phyloP scores from a whole-genome alignment of 768 basidiomycete species.

The Obba rivulosa region DNA sequence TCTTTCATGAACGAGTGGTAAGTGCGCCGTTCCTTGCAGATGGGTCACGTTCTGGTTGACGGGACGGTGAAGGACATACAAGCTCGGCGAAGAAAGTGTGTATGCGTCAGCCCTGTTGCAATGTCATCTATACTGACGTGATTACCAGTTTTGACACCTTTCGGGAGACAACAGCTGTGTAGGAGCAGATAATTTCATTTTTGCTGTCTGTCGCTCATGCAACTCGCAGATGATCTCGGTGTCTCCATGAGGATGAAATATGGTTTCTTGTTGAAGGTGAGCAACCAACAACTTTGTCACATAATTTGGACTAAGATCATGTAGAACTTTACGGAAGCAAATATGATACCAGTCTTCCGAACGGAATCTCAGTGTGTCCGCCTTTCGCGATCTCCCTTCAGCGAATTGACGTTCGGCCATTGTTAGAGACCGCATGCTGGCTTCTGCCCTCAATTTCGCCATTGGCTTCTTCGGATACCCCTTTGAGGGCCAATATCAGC shows the following conservation, averaged over 20 bases:
- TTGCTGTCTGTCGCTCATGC: background rate
- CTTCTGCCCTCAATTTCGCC: conserved; percentile 48
- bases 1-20: conserved; percentile 82
- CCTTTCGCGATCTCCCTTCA: too few relatives aligned
- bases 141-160: conserved; percentile 73
- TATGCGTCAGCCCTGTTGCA: background rate
- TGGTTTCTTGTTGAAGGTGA: conserved; percentile 34
- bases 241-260: conserved; percentile 40
- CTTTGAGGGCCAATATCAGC: conserved; percentile 37
- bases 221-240: conserved; percentile 32
- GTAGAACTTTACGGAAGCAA: conserved; percentile 34
- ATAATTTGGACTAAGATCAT: conserved; percentile 18
- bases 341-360: conserved; percentile 43
- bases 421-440: conserved; percentile 42
- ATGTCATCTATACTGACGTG: background rate
- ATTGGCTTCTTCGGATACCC: conserved; percentile 49
- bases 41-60: background rate
- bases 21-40: conserved; percentile 18
- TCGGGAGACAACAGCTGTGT: conserved; percentile 85
- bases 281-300: background rate
- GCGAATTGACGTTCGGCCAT: too few relatives aligned
- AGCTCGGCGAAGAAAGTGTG: conserved; percentile 80
- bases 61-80: conserved; percentile 62
- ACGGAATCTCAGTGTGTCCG: too few relatives aligned
- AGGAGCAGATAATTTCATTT: conserved; percentile 19